These are phyloP conservation scores for Wallemia mellicola DNA, from an alignment of 1,284 basidiomycete species.

Conservation along the genomic window DNA sequence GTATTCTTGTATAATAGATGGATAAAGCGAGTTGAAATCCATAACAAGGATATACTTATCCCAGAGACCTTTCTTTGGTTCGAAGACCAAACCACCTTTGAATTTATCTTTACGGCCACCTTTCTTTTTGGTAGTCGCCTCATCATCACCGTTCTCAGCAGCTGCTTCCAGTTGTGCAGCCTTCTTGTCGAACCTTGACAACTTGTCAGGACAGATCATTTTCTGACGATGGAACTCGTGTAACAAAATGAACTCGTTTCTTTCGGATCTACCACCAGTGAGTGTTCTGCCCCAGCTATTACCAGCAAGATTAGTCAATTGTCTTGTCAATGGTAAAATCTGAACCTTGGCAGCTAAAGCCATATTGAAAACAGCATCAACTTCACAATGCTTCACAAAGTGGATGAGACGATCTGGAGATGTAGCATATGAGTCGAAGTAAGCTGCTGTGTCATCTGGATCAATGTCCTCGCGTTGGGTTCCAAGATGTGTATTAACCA, in stretches of 20 bases:
- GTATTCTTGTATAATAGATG: conserved; percentile 97
- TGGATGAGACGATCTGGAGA: conserved; percentile 50
- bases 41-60: conserved; percentile 94
- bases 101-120: conserved; percentile 77
- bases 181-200: conserved; percentile 38
- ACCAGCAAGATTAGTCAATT: conserved; percentile 87
- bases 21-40: conserved; percentile 99
- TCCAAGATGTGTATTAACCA: conserved; percentile 71
- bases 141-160: conserved; percentile 29
- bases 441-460: conserved; percentile 70
- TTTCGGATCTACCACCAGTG: conserved; percentile 82
- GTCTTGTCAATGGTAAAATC: conserved; percentile 59
- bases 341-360: conserved; percentile 75
- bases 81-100: conserved; percentile 92
- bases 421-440: conserved; percentile 57
- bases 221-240: conserved; percentile 94
- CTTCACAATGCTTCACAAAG: conserved; percentile 71
- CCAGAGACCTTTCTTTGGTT: conserved; percentile 85
- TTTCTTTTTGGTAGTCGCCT: conserved; percentile 16
- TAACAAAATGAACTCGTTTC: conserved; percentile 94
- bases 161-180: conserved; percentile 28
- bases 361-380: conserved; percentile 89
- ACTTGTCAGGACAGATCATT: conserved; percentile 86
- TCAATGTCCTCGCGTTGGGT: conserved; percentile 71
- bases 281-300: conserved; percentile 94